Conservation (phyloP, 148 eudicot species). For the Cornus florida region DNA sequence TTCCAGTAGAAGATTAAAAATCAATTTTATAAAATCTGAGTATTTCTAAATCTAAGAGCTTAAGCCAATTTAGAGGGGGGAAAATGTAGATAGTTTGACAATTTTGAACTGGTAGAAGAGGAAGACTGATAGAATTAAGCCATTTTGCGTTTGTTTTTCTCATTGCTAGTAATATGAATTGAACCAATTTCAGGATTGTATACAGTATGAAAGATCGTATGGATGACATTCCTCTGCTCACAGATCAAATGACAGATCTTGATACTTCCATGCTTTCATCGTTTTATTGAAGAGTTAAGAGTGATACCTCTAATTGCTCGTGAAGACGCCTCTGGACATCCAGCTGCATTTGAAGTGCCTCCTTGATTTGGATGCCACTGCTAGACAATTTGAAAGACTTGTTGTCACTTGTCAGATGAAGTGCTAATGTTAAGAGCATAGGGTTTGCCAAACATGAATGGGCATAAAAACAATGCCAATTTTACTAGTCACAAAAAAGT, state of each 20-base stretch:
- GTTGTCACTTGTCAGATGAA: neutral
- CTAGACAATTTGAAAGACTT: neutral
- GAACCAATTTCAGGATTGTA: too few relatives aligned
- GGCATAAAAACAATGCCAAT: neutral
- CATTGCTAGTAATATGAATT: too few relatives aligned
- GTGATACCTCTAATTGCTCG: constrained; percentile 74
- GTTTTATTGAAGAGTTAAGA: neutral
- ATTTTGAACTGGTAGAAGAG: too few relatives aligned
- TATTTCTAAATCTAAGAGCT: too few relatives aligned
- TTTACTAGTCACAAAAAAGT: neutral
- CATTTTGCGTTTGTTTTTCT: too few relatives aligned
- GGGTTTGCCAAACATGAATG: neutral
- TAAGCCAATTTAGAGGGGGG: too few relatives aligned
- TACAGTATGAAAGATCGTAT: too few relatives aligned
- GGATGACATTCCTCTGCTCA: too few relatives aligned
- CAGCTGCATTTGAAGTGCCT: constrained; percentile 77
- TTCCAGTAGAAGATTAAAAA: neutral
- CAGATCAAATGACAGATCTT: neutral
- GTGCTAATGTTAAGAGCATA: neutral
- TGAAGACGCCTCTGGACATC: constrained; percentile 85
- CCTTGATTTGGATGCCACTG: constrained; percentile 70
- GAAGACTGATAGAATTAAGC: neutral
- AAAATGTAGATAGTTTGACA: neutral
- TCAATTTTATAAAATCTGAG: neutral
- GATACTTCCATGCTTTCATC: neutral